These are phyloP conservation scores for Blastomyces parvus DNA, from an alignment of 2,329 filamentous ascomycete species.

Conservation along the genomic window DNA sequence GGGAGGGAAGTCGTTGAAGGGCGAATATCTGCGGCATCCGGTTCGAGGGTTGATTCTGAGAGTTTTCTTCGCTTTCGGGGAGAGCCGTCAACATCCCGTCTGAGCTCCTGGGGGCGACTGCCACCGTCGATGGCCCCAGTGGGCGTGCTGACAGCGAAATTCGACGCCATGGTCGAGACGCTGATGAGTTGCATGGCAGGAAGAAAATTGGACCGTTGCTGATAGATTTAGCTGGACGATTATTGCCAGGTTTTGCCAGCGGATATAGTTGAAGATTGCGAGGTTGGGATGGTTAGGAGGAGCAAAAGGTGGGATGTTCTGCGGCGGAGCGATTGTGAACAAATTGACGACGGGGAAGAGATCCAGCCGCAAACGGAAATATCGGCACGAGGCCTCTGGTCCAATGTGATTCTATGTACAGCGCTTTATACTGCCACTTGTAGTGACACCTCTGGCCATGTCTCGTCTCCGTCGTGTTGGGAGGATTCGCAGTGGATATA, in stretches of 20 bases:
- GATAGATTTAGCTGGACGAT: not conserved
- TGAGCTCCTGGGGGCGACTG: not conserved
- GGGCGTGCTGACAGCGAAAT: not conserved
- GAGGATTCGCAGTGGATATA: not conserved
- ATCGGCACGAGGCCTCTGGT: not conserved
- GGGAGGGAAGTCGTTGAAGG: not conserved
- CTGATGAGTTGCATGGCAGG: not conserved
- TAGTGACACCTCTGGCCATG: not conserved
- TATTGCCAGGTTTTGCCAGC: not conserved
- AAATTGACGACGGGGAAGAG: too few species aligned
- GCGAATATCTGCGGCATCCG: not conserved
- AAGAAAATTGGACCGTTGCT: not conserved
- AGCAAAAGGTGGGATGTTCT: not conserved
- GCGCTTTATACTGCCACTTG: not conserved
- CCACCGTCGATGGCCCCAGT: not conserved
- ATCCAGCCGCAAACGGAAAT: not conserved
- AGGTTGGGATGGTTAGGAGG: not conserved
- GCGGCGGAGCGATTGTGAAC: not conserved
- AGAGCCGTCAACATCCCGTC: conserved; percentile 3
- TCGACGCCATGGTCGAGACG: conserved; percentile 8
- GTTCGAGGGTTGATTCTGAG: not conserved
- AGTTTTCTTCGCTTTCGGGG: conserved; percentile 17
- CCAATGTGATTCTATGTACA: not conserved
- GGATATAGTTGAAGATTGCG: not conserved
- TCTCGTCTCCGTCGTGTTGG: not conserved